These are phyloP conservation scores for Fusarium foetens DNA, from an alignment of 2,329 filamentous ascomycete species.

Conservation along the genomic window DNA sequence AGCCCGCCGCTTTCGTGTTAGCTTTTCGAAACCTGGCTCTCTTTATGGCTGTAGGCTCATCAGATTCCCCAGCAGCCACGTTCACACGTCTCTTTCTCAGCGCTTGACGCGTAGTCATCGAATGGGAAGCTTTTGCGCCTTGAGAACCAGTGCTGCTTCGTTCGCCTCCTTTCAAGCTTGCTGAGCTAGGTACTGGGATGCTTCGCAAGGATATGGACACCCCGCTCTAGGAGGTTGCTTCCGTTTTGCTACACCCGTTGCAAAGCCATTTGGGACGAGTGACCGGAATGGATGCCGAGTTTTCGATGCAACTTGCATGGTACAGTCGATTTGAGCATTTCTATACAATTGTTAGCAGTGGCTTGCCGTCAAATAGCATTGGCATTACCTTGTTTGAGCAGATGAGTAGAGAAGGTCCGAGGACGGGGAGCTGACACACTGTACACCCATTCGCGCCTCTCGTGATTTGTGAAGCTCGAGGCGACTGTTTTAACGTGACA, in stretches of 20 bases:
- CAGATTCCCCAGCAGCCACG: neutral
- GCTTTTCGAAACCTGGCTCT: constrained; percentile 8
- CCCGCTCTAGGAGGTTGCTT: constrained; percentile 43
- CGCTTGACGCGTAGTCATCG: constrained; percentile 1
- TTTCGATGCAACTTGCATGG: constrained; percentile 59
- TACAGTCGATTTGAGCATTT: constrained; percentile 57
- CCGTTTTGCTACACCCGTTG: constrained; percentile 52
- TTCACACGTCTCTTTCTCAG: constrained; percentile 7
- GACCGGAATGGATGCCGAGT: constrained; percentile 51
- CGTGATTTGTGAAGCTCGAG: constrained; percentile 51
- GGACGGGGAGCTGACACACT: constrained; percentile 60
- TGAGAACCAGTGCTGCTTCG: neutral
- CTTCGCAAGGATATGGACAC: constrained; percentile 25
- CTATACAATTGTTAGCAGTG: constrained; percentile 46
- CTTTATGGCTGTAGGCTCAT: constrained; percentile 3
- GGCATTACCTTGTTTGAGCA: constrained; percentile 61
- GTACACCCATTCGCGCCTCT: constrained; percentile 59
- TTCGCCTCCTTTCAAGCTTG: neutral
- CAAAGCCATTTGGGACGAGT: constrained; percentile 55
- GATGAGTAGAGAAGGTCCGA: constrained; percentile 59
- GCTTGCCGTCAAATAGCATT: neutral
- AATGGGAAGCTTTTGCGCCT: constrained; percentile 7
- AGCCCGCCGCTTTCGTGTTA: neutral
- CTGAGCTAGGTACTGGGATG: neutral
- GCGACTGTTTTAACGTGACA: constrained; percentile 42